phyloP scores from a whole-genome alignment of 1,284 basidiomycete species.

The Cutaneotrichosporon spelunceum region DNA sequence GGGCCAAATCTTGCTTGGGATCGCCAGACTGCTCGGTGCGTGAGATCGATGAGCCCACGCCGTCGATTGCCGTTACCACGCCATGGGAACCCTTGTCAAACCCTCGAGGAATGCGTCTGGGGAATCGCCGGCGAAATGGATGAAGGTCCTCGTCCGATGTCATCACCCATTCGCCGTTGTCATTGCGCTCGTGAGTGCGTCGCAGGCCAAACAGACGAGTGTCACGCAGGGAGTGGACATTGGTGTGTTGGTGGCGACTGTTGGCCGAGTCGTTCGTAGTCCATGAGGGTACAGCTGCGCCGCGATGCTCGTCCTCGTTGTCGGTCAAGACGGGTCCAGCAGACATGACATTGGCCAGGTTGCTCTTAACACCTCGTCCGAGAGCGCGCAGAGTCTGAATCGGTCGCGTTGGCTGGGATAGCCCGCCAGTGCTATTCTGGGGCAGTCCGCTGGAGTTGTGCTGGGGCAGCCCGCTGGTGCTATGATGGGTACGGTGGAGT shows the following conservation, averaged over 20 bases:
- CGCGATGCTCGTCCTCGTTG: slow-evolving; percentile 1
- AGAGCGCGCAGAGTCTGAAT: slow-evolving; percentile 3
- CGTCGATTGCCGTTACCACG: background rate
- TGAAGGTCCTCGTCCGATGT: slow-evolving; percentile 19
- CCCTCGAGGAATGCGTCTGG: background rate
- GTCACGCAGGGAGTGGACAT: background rate
- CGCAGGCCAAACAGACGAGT: background rate
- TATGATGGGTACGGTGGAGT: slow-evolving; percentile 1
- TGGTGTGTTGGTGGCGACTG: background rate
- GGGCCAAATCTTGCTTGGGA: slow-evolving; percentile 6
- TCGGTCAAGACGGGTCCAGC: background rate
- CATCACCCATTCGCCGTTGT: background rate
- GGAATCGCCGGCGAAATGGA: slow-evolving; percentile 12
- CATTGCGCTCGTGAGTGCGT: background rate
- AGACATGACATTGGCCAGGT: background rate
- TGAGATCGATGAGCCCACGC: background rate
- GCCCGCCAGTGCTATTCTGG: slow-evolving; percentile 5
- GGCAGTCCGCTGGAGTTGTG: slow-evolving; percentile 8
- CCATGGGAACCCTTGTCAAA: background rate
- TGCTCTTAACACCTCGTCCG: background rate
- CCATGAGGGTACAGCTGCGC: background rate
- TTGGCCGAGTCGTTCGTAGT: background rate
- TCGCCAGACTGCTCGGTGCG: slow-evolving; percentile 4
- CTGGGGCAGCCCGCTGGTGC: slow-evolving; percentile 8
- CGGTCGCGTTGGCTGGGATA: slow-evolving; percentile 1